These are phyloP conservation scores for Aspergillus sp. DNA, from an alignment of 2,329 filamentous ascomycete species.

Conservation along the genomic window DNA sequence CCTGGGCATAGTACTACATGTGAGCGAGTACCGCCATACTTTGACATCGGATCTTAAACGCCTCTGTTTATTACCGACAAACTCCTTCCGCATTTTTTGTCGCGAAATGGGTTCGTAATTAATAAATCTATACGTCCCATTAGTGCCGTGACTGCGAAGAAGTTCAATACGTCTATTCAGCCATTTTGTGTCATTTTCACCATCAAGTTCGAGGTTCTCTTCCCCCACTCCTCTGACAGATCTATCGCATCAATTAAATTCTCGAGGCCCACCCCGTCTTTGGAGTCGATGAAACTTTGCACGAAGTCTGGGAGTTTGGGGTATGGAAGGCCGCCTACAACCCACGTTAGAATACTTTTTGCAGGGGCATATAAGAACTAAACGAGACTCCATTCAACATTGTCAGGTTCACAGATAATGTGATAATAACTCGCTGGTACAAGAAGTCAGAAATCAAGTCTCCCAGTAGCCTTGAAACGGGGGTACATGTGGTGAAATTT, in stretches of 20 bases:
- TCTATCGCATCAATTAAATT: conserved; percentile 14
- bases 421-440: conserved; percentile 11
- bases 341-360: too few species aligned
- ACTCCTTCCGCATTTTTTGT: neutral
- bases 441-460: conserved; percentile 9
- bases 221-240: conserved; percentile 5
- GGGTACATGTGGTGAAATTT: conserved; percentile 8
- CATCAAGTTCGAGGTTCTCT: conserved; percentile 8
- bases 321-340: conserved; percentile 9
- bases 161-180: neutral
- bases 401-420: conserved; percentile 6
- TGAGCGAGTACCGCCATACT: too few species aligned
- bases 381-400: conserved; percentile 9
- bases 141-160: neutral
- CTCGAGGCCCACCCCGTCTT: conserved; percentile 8
- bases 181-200: neutral
- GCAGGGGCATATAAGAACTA: too few species aligned
- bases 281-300: conserved; percentile 14
- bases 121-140: neutral
- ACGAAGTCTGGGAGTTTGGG: conserved; percentile 12
- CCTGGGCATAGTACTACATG: too few species aligned
- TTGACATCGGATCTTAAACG: too few species aligned
- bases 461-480: conserved; percentile 11
- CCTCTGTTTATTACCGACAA: neutral
- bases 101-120: neutral